Base-by-base conservation (phyloP, 192 early-diverging fungal genomes). In the Helicostylum pulchrum region DNA sequence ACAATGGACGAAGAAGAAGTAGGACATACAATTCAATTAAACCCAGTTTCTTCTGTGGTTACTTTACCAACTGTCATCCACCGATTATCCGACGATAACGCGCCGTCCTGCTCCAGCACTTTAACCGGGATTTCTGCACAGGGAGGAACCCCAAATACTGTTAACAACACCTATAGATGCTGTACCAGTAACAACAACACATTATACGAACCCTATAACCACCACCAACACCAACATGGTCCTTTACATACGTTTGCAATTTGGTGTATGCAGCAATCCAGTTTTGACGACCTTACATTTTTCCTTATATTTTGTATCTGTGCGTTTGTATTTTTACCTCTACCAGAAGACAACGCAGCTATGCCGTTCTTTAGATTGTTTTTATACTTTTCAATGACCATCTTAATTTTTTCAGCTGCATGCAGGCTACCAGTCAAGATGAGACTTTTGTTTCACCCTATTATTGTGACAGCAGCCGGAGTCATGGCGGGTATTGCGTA, bases 391-490 rank as follows among this genome's bases (percentile, higher is more conserved):
- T 14, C 59, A 2, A 39, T 60, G 49, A 50, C 50, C 4, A 11
- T 68, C 14, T 32, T 68, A 15, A 20, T 44, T 15, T 68, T 52
- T 19, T 51, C 54, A 2, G 45, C 19, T 19, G 59, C 48, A 19
- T 50, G 42, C 8, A 62, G 26, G 34, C 26, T 68, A 7, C 66
- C 66, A 12, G 17, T 39, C 2, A 49, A 23, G 20, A 1, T 62
- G 19, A 21, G 59, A 14, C 15, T 62, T 3, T 7, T 68, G 4
- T 6, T 68, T 11, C 66, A 68, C 20, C 66, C 66, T 0, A 68
- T 68, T 42, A 59, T 68, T 23, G n/a, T 53, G 17, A 62, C 58
- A 7, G n/a, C 59, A 15, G 66, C 66, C 12, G 7, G 62, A 10
- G 46, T 52, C 1, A 39, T 68, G 31, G 51, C 66, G 2, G 50